Conservation (phyloP, 1,284 basidiomycete genomes). For the Leccinum huronense region DNA sequence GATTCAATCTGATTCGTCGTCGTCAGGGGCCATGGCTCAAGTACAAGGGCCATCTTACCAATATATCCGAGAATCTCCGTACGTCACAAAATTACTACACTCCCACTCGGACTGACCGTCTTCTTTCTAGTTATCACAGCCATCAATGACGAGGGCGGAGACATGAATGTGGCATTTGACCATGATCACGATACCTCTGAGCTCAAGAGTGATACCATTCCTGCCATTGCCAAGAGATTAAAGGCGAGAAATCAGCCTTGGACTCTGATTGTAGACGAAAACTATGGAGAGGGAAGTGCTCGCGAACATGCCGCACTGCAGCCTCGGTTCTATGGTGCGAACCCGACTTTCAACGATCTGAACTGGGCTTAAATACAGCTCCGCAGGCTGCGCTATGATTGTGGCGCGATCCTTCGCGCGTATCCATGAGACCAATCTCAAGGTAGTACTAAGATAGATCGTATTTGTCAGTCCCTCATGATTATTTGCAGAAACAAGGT, state of each 20-base stretch:
- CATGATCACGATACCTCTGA: slow-evolving; percentile 49
- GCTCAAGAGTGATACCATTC: slow-evolving; percentile 76
- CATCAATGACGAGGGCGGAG: slow-evolving; percentile 88
- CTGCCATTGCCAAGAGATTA: slow-evolving; percentile 84
- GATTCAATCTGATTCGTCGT: slow-evolving; percentile 7
- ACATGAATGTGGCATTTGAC: slow-evolving; percentile 88
- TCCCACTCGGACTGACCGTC: slow-evolving; percentile 40
- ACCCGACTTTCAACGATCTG: background rate
- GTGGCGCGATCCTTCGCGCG: slow-evolving; percentile 93
- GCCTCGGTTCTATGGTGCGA: slow-evolving; percentile 88
- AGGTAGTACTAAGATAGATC: slow-evolving; percentile 49
- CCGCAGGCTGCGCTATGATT: slow-evolving; percentile 75
- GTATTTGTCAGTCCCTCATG: slow-evolving; percentile 5
- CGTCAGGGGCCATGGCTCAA: slow-evolving; percentile 92
- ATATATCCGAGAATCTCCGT: slow-evolving; percentile 96
- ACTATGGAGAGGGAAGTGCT: slow-evolving; percentile 98
- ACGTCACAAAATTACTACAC: slow-evolving; percentile 35
- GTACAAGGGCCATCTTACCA: slow-evolving; percentile 95
- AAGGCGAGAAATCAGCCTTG: slow-evolving; percentile 83
- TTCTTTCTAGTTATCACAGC: slow-evolving; percentile 66
- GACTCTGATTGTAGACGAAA: slow-evolving; percentile 94
- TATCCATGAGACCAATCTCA: slow-evolving; percentile 98
- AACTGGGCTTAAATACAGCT: background rate
- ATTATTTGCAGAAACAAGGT: slow-evolving; percentile 79
- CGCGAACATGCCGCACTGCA: slow-evolving; percentile 97